Conservation (phyloP, 768 basidiomycete species). For the Fistulinella prunicolor region DNA sequence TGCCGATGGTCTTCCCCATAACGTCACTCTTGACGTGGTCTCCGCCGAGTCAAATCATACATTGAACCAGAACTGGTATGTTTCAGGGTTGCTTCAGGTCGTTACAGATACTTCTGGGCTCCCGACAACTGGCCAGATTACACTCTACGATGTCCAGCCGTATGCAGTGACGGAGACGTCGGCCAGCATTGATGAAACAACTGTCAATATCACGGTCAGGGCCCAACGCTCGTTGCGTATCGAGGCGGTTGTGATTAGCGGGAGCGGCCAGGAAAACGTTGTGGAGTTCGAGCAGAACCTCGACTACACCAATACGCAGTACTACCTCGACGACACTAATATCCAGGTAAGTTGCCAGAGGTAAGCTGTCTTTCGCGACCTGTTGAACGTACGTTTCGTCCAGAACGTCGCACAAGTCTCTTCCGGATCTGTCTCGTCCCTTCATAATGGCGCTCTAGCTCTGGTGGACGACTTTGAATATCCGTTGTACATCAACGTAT, state of each 20-base stretch:
- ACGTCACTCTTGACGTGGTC: slow-evolving; percentile 67
- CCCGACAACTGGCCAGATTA: slow-evolving; percentile 70
- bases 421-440: slow-evolving; percentile 44
- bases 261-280: slow-evolving; percentile 53
- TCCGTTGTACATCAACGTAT: slow-evolving; percentile 46
- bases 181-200: slow-evolving; percentile 41
- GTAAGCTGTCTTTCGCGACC: neutral
- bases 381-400: neutral
- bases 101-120: slow-evolving; percentile 58
- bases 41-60: slow-evolving; percentile 64
- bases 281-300: slow-evolving; percentile 64
- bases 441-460: slow-evolving; percentile 43
- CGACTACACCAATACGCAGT: slow-evolving; percentile 60
- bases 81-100: slow-evolving; percentile 68
- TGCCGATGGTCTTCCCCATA: slow-evolving; percentile 66
- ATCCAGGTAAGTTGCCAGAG: slow-evolving; percentile 33
- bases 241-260: slow-evolving; percentile 57
- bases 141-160: slow-evolving; percentile 50
- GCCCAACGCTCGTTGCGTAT: slow-evolving; percentile 57
- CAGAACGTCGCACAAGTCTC: slow-evolving; percentile 52
- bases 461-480: slow-evolving; percentile 53
- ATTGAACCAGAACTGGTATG: slow-evolving; percentile 76
- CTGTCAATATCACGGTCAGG: slow-evolving; percentile 60
- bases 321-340: slow-evolving; percentile 47
- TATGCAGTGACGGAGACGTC: slow-evolving; percentile 52